A percentile compares a stretch with the other conserved stretches of the same genome.
phyloP scores from a whole-genome alignment of 2,329 filamentous ascomycete genomes.

The Fusarium ramigenum region DNA sequence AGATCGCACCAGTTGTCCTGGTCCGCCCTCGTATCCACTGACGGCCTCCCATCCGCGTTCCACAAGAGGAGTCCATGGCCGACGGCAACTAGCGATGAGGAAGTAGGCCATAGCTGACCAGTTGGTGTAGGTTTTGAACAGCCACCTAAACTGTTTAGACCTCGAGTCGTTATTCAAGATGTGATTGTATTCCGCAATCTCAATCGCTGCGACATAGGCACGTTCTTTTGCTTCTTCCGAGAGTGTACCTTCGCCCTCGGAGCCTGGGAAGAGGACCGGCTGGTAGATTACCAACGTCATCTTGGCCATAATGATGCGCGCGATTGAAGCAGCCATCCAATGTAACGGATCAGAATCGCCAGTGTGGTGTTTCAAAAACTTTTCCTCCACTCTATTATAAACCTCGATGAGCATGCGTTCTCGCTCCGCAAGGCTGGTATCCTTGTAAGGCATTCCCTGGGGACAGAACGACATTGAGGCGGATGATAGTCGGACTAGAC shows the following conservation, averaged over 20 bases:
- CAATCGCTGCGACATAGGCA: conserved; percentile 76
- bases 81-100: conserved; percentile 56
- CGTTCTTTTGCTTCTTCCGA: conserved; percentile 72
- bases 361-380: conserved; percentile 63
- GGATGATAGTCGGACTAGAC: conserved; percentile 48
- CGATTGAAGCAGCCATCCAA: conserved; percentile 74
- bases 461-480: conserved; percentile 47
- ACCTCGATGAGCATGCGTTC: conserved; percentile 61
- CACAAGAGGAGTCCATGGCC: conserved; percentile 59
- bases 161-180: conserved; percentile 69
- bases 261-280: conserved; percentile 71
- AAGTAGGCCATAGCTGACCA: conserved; percentile 63
- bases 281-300: conserved; percentile 82
- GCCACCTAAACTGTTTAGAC: conserved; percentile 58
- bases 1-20: conserved; percentile 56
- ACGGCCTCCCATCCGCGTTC: conserved; percentile 62
- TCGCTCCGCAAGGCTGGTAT: conserved; percentile 47
- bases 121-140: conserved; percentile 61
- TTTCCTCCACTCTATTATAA: conserved; percentile 63
- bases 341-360: conserved; percentile 63
- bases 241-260: conserved; percentile 62
- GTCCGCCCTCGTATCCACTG: conserved; percentile 50
- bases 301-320: conserved; percentile 78
- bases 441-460: conserved; percentile 34
- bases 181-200: conserved; percentile 76